Conservation (phyloP, 768 basidiomycete species). For the Amanita inopinata region DNA sequence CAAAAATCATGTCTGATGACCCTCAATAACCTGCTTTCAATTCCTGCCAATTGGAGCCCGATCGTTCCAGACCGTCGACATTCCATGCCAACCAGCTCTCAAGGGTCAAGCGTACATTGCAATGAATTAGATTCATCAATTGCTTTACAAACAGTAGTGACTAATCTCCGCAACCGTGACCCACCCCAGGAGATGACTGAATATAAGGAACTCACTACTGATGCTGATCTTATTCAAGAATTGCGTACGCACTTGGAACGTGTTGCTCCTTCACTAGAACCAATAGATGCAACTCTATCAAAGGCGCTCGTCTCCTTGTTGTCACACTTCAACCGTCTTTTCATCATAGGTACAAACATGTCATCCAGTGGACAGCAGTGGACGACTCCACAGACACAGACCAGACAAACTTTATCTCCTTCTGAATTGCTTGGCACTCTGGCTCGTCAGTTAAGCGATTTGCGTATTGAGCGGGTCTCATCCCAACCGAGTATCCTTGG, state of each 20-base stretch:
- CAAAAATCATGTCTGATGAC: conserved; percentile 70
- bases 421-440: conserved; percentile 26
- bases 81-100: conserved; percentile 44
- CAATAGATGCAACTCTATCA: conserved; percentile 52
- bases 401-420: conserved; percentile 9
- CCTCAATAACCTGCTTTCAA: conserved; percentile 57
- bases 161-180: conserved; percentile 48
- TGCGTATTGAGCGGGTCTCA: conserved; percentile 49
- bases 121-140: conserved; percentile 30
- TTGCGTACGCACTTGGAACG: conserved; percentile 44
- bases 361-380: conserved; percentile 2
- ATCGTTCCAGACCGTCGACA: conserved; percentile 52
- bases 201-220: conserved; percentile 26
- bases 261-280: conserved; percentile 31
- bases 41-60: conserved; percentile 37
- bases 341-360: conserved; percentile 24
- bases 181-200: conserved; percentile 37
- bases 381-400: conserved; percentile 9
- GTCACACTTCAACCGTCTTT: conserved; percentile 55
- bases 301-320: conserved; percentile 62
- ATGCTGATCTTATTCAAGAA: conserved; percentile 49
- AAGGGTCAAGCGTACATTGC: conserved; percentile 21
- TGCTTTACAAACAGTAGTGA: conserved; percentile 52
- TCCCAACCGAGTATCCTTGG: conserved; percentile 27
- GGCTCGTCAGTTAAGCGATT: conserved; percentile 55